Evolutionary conservation across 192 early-diverging fungal genomes (phyloP), one percentile per base, ranked within the genome.

Genomic region (Coemansia sp.): DNA sequence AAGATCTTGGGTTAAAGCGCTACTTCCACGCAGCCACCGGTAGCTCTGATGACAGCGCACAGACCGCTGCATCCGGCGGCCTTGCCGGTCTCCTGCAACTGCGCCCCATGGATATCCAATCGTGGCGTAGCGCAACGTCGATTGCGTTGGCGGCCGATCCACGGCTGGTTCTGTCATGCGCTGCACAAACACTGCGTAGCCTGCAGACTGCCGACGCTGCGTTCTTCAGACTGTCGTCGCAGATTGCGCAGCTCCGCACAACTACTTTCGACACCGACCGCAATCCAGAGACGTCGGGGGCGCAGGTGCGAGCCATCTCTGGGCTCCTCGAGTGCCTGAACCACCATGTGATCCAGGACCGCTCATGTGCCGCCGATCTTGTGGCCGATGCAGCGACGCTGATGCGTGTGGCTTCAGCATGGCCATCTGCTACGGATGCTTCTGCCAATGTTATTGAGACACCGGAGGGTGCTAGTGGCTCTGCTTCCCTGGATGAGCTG

Each of bases 1-100:
- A 78, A 55, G 72, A 78, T 6, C 26, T 83, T 15, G 81, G 81
- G 0, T 71, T 83, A 8, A 73, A 72, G 53, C 81, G 75, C 15
- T 65, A 72, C 24, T 71, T 66, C 67, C 53, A 64, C 7, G 41
- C 70, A 0, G 23, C 51, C 5, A 56, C 48, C 15, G 62, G 38
- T 0, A 55, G 24, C 1, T n/a, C 38, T 0, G 55, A 20, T 2
- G 53, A 21, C 6, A 55, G 60, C 18, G 23, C 56, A 7, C 6
- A 16, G 11, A 15, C 4, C 15, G 1, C 18, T 35, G 14, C 34
- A 7, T 2, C 30, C 4, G 49, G 23, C 7, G 23, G 21, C 15
- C 23, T 12, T 12, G 57, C 33, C 16, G 39, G 65, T 23, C 68
- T 83, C 2, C 15, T 24, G 36, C 69, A 66, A 60, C 49, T 52